Conservation (phyloP, 139 green algal genomes). For the Mychonastes homosphaera region DNA sequence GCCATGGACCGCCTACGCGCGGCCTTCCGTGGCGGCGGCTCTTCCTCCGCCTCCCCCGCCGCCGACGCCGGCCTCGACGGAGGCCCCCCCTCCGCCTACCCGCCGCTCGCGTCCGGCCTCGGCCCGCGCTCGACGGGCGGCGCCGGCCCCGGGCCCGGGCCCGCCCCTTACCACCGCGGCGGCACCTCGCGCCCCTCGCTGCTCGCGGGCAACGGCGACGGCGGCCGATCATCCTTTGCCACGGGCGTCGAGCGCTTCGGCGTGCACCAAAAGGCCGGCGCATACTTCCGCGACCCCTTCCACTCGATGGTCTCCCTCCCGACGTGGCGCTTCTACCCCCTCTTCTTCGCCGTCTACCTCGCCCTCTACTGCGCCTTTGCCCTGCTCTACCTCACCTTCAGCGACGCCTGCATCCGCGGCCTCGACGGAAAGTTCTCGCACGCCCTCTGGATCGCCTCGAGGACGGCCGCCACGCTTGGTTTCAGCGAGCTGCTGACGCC, state of each 20-base stretch:
- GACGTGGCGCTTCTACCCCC: conserved; percentile 35
- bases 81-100: too few species aligned
- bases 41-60: too few species aligned
- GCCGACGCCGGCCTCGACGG: too few species aligned
- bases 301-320: conserved; percentile 25
- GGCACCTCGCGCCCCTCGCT: background rate
- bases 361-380: conserved; percentile 15
- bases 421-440: conserved; percentile 29
- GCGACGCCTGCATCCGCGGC: conserved; percentile 18
- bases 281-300: conserved; percentile 32
- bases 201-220: too few species aligned
- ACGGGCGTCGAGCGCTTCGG: background rate
- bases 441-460: conserved; percentile 38
- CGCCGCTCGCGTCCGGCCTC: background rate
- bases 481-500: conserved; percentile 19
- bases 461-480: conserved; percentile 41
- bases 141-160: too few species aligned
- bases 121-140: background rate
- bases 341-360: conserved; percentile 41
- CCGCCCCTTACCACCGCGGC: too few species aligned
- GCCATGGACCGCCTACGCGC: too few species aligned
- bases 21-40: too few species aligned
- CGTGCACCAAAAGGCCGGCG: background rate
- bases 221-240: too few species aligned
- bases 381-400: conserved; percentile 16